Evolutionary conservation across 495 filamentous ascomycete genomes (phyloP).

Genomic region (Penicillium pancosmium): DNA sequence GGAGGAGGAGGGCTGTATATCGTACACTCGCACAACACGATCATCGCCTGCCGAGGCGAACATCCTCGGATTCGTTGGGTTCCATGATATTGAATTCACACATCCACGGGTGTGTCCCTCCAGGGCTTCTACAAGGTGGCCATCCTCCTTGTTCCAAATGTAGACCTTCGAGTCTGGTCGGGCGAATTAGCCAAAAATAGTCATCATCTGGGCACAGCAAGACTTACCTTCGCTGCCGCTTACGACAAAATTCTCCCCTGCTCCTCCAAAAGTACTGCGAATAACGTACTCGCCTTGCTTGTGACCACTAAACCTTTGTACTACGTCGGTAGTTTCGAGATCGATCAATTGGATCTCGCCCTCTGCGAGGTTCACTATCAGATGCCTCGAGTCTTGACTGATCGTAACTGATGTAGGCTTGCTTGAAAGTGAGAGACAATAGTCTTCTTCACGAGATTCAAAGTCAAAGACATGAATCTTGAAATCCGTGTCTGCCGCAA

Average conservation of each 20-base stretch:
- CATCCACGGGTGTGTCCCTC: slow-evolving; percentile 73
- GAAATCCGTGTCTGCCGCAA: slow-evolving; percentile 71
- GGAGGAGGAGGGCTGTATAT: neutral
- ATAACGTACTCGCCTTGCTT: slow-evolving; percentile 75
- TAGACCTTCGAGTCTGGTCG: slow-evolving; percentile 71
- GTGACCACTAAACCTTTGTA: slow-evolving; percentile 74
- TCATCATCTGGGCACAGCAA: neutral
- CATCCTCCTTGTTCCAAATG: slow-evolving; percentile 89
- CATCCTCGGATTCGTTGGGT: slow-evolving; percentile 76
- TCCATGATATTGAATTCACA: slow-evolving; percentile 94
- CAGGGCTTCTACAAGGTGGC: slow-evolving; percentile 70
- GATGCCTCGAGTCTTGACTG: slow-evolving; percentile 72
- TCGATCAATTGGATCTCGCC: slow-evolving; percentile 77
- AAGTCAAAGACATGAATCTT: slow-evolving; percentile 85
- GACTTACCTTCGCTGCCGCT: slow-evolving; percentile 85
- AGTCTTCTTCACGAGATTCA: slow-evolving; percentile 68
- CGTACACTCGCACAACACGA: slow-evolving; percentile 79
- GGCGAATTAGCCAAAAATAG: slow-evolving; percentile 19
- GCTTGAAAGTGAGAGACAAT: slow-evolving; percentile 65
- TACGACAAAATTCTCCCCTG: slow-evolving; percentile 85
- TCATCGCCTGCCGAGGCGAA: slow-evolving; percentile 95
- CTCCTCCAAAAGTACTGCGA: slow-evolving; percentile 81
- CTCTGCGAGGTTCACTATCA: slow-evolving; percentile 81
- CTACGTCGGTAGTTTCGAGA: slow-evolving; percentile 69
- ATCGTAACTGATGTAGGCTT: slow-evolving; percentile 78